Evolutionary conservation across 331 rosid species (phyloP), one percentile per base, ranked within the genome.

Genomic region (Quercus phellos): DNA sequence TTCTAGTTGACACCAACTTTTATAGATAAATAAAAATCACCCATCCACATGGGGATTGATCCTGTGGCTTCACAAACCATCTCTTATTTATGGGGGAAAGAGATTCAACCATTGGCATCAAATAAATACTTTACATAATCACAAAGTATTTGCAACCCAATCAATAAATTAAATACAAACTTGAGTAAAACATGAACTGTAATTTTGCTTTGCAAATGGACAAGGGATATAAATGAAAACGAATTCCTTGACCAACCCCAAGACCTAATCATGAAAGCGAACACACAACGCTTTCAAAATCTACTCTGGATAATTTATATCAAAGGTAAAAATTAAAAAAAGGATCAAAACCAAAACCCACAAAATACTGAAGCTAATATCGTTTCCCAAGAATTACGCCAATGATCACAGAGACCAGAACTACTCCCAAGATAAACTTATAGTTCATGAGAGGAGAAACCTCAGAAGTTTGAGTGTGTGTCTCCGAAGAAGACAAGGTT

Each of bases 361-460:
- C 71, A 72, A 16, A 72, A 13, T 1, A 56, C 60, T 26, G 2
- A 30, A 70, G 30, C 85, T 91, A 95, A 83, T 93, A 95, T 50
- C 83, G 89, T 77, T 91, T 95, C 74, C 98, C 99, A 81, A 95
- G 94, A 77, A 93, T 82, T 73, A 95, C 64, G 74, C 99, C 97
- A 21, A 90, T 5, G 78, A 93, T 87, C 74, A 83, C 89, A 51
- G 99, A 93, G 9, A 91, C 87, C 16, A 95, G 67, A 78, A 92
- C 98, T 35, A 91, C 93, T 74, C 85, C 98, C 67, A 93, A 72
- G 53, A 90, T 75, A 83, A 84, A 38, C 90, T 95, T 91, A 55
- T 81, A 22, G 72, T 82, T 82, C 71, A 79, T 75, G 81, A 83
- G 16, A 5, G 92, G 76, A 4, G 99, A 90, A 82, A 55, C 90